Base-by-base conservation (phyloP, 345 rosid species). In the Excoecaria agallocha region DNA sequence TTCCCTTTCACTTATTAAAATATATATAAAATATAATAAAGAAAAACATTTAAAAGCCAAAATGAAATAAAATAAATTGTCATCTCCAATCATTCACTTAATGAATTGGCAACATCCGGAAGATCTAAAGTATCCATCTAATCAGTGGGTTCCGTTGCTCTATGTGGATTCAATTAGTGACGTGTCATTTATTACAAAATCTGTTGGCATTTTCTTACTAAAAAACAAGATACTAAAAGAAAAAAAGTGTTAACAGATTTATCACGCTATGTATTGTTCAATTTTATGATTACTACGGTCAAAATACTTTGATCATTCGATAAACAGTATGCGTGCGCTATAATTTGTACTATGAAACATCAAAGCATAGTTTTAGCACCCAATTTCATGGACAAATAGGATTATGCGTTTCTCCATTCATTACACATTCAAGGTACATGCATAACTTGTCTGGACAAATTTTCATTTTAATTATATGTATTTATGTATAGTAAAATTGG, bases 61-160 rank as follows among this genome's bases (percentile, higher is more conserved):
- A 50, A 24, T 3, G 12, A 24, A 46, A 2, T 10, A n/a, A 56
- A 46, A 43, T 19, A 41, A n/a, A n/a, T 72, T 59, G 75, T 69
- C 68, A 39, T 74, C 69, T 63, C 84, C 82, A 86, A 89, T 85
- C 92, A 87, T 85, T 77, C 85, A 80, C 74, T 81, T 73, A 60
- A 72, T 81, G 89, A 82, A 82, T 86, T 74, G 87, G 85, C 83
- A 82, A 81, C 82, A 82, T 84, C 88, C 79, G 55, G 68, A 17
- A 81, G 84, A 84, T 84, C 76, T 75, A 51, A 64, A 72, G 78
- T 63, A 76, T 76, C 54, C 61, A 59, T 75, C 65, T 58, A 49
- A 65, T 60, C 15, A 61, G 80, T 67, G 76, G 85, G 78, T 9
- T 78, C 83, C 78, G 74, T 74, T 43, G 8, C 51, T 70, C 57